Evolutionary conservation across 1,139 yeast genomes (phyloP).

Genomic region (Zygosaccharomyces sapae): DNA sequence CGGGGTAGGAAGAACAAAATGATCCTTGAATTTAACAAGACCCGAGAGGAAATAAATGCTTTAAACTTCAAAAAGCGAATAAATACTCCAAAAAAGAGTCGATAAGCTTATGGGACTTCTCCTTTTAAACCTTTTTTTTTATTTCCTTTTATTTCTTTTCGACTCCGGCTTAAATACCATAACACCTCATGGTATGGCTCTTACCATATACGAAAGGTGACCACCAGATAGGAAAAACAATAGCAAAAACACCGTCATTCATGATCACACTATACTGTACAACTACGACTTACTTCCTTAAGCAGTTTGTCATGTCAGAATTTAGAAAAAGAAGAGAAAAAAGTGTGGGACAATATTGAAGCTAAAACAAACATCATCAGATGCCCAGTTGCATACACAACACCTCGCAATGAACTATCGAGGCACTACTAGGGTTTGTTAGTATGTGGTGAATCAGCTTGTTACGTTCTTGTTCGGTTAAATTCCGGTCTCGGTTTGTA

Average conservation of each 20-base stretch:
- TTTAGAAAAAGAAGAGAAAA: not conserved
- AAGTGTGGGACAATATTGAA: not conserved
- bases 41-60: not conserved
- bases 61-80: not conserved
- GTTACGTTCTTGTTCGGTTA: not conserved
- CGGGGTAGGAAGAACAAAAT: not conserved
- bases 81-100: not conserved
- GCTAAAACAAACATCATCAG: not conserved
- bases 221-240: not conserved
- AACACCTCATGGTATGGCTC: not conserved
- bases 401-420: not conserved
- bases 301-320: not conserved
- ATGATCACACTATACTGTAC: not conserved
- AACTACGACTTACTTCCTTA: not conserved
- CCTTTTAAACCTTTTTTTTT: not conserved
- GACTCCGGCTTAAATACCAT: not conserved
- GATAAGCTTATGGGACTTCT: not conserved
- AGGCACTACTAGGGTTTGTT: not conserved
- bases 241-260: not conserved
- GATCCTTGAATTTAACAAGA: not conserved
- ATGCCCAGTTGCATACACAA: not conserved
- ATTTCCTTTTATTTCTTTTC: slow-evolving; percentile 1
- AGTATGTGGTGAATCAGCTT: not conserved
- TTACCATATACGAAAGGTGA: not conserved
- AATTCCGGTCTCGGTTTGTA: slow-evolving; percentile 1